A percentile compares a stretch with the other conserved stretches of the same genome.
Evolutionary conservation across 495 filamentous ascomycete species (phyloP).

Genomic region (Hyaloscypha finlandica): DNA sequence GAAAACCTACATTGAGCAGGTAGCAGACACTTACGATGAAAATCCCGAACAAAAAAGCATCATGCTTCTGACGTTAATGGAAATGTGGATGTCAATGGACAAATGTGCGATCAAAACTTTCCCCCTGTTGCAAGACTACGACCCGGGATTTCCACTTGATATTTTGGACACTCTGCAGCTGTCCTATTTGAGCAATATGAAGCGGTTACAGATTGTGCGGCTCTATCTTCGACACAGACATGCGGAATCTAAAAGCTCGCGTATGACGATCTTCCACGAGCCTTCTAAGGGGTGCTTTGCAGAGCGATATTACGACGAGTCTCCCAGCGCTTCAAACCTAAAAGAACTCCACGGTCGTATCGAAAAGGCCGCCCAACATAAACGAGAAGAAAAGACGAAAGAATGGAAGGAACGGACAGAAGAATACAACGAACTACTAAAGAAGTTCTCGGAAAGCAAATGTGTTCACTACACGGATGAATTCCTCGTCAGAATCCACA

Average conservation of each 20-base stretch:
- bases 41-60: conserved; percentile 42
- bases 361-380: conserved; percentile 28
- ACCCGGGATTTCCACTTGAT: conserved; percentile 25
- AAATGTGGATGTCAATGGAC: conserved; percentile 28
- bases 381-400: conserved; percentile 36
- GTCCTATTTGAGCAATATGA: conserved; percentile 36
- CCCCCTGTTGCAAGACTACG: conserved; percentile 16
- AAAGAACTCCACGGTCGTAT: conserved; percentile 37
- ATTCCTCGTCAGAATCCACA: background rate
- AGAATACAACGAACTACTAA: conserved; percentile 37
- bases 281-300: conserved; percentile 44
- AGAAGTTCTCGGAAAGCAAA: conserved; percentile 27
- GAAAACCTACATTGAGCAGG: conserved; percentile 34
- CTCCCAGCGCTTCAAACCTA: conserved; percentile 28
- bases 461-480: conserved; percentile 33
- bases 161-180: conserved; percentile 47
- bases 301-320: conserved; percentile 40
- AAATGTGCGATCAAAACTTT: conserved; percentile 7
- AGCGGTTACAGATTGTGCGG: conserved; percentile 42
- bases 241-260: background rate
- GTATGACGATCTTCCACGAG: conserved; percentile 42
- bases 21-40: conserved; percentile 43
- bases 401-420: conserved; percentile 37
- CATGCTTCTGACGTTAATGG: conserved; percentile 25
- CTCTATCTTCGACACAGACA: conserved; percentile 40